phyloP scores from a whole-genome alignment of 2,329 filamentous ascomycete genomes.

The Diplodia intermedia region DNA sequence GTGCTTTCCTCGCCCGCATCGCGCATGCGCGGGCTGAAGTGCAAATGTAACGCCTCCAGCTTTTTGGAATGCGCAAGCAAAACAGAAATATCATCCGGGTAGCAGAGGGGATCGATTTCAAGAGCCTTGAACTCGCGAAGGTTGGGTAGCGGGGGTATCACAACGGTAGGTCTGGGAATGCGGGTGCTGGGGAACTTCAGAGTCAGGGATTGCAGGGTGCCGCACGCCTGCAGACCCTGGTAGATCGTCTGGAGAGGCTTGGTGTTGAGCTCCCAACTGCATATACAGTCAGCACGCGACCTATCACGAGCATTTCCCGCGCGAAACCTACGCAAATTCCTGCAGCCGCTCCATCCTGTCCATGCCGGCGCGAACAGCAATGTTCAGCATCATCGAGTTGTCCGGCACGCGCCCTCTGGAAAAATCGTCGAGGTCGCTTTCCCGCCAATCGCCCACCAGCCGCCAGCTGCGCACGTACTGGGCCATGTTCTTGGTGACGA shows the following conservation, averaged over 20 bases:
- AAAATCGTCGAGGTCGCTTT: constrained; percentile 64
- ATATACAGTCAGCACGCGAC: constrained; percentile 35
- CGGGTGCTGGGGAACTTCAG: constrained; percentile 63
- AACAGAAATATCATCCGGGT: constrained; percentile 67
- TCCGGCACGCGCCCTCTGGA: constrained; percentile 67
- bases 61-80: constrained; percentile 62
- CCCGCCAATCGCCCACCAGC: constrained; percentile 64
- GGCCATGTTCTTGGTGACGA: constrained; percentile 64
- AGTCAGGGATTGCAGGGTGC: constrained; percentile 60
- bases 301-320: constrained; percentile 24
- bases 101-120: constrained; percentile 69
- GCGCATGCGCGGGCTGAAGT: constrained; percentile 69
- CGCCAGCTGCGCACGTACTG: constrained; percentile 60
- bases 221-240: constrained; percentile 59
- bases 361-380: constrained; percentile 64
- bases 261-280: constrained; percentile 66
- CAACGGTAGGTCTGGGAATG: constrained; percentile 62
- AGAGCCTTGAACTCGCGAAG: constrained; percentile 61
- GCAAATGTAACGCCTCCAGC: constrained; percentile 62
- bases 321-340: constrained; percentile 56
- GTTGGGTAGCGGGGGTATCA: constrained; percentile 64
- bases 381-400: constrained; percentile 68
- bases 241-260: constrained; percentile 67
- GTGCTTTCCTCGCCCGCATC: constrained; percentile 64
- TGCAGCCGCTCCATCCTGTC: constrained; percentile 65